A percentile compares a stretch with the other conserved stretches of the same genome.
phyloP scores from a whole-genome alignment of 495 filamentous ascomycete species.

The Aspergillus sparsus region DNA sequence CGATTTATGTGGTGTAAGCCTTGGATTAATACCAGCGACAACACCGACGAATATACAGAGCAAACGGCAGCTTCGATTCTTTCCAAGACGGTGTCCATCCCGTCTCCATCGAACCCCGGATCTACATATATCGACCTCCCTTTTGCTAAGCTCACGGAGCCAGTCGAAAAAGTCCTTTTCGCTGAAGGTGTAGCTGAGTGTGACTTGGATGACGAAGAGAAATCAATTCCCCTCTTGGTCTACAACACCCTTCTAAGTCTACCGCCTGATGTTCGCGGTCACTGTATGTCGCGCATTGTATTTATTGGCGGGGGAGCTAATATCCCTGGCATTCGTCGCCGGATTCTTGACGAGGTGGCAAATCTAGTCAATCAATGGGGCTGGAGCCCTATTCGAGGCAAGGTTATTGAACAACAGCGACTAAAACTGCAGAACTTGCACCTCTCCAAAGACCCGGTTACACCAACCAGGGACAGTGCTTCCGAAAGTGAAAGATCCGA shows the following conservation, averaged over 20 bases:
- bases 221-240: conserved; percentile 69
- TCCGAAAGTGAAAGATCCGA: conserved; percentile 17
- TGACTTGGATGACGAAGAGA: conserved; percentile 82
- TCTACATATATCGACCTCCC: conserved; percentile 53
- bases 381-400: conserved; percentile 75
- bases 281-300: conserved; percentile 88
- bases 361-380: conserved; percentile 61
- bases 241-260: conserved; percentile 74
- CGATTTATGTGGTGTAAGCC: conserved; percentile 77
- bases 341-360: conserved; percentile 74
- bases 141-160: conserved; percentile 67
- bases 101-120: conserved; percentile 44
- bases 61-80: conserved; percentile 6
- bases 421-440: conserved; percentile 51
- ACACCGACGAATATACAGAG: conserved; percentile 4
- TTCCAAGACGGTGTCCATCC: conserved; percentile 39
- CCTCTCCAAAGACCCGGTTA: conserved; percentile 30
- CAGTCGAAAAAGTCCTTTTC: conserved; percentile 76
- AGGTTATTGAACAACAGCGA: conserved; percentile 56
- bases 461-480: conserved; percentile 2
- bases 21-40: neutral
- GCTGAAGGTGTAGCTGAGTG: conserved; percentile 49
- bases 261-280: conserved; percentile 75
- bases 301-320: conserved; percentile 81
- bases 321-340: conserved; percentile 77